Base-by-base conservation (phyloP, 805 yeast genomes). In the Nakazawaea holstii region DNA sequence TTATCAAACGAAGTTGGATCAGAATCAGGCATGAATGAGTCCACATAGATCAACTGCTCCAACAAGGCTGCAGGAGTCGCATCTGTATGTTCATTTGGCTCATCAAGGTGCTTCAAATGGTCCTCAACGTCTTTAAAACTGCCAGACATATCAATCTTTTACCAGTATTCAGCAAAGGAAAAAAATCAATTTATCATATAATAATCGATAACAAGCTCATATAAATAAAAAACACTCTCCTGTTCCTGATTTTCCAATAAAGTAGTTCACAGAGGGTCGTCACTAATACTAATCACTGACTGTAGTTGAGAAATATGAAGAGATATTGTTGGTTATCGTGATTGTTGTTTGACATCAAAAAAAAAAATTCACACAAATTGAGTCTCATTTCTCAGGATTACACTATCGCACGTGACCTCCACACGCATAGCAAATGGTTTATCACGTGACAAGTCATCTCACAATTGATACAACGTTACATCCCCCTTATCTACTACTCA, bases 11-110 rank as follows among this genome's bases (percentile, higher is more conserved):
- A 66, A 8, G 64, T 54, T 6, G 66, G 67, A 36, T 53, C 50
- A 28, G 40, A 65, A 31, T 74, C 77, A 6, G 80, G 80, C 70
- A 86, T 77, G 58, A 85, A 84, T 52, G 83, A 84, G 59, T 86
- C 95, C 32, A 86, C 87, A 55, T 84, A 86, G 2, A 87, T 91
- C 49, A 86, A 68, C 67, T 86, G 95, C 59, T 86, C 95, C 46
- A 86, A 60, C 26, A 86, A 64, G 1, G 83, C 71, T 58, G 65
- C 60, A 4, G 70, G 69, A 5, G 71, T 66, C 20, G 64, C 67
- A 45, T 65, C 67, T 6, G 40, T 35, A 8, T 49, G 52, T 24
- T 41, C 27, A 39, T 39, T 13, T 39, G 41, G 8, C 17, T 39
- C 32, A 26, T 10, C 6, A 13, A 29, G 29, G 15, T 15, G 24